Percentiles rank a stretch among this genome's conserved stretches.
Conservation (phyloP, 805 yeast species). For the Saccharomycopsis sp. region DNA sequence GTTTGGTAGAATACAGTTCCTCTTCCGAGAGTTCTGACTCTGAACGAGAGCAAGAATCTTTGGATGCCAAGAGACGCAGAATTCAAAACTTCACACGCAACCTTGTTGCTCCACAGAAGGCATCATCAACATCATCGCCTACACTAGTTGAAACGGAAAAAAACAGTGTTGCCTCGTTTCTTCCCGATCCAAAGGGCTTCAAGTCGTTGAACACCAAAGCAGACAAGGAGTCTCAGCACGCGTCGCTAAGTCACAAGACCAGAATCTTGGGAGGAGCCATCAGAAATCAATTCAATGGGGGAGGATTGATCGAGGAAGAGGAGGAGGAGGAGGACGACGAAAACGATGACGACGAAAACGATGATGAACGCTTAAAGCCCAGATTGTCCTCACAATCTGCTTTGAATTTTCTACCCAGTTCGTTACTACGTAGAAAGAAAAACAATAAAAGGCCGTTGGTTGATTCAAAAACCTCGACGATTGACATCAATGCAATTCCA, state of each 20-base stretch:
- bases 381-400: background rate
- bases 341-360: slow-evolving; percentile 5
- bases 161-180: slow-evolving; percentile 1
- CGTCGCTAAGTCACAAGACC: background rate
- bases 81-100: background rate
- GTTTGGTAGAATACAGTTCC: background rate
- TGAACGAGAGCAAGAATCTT: slow-evolving; percentile 3
- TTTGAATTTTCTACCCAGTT: slow-evolving; percentile 11
- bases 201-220: background rate
- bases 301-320: slow-evolving; percentile 16
- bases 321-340: background rate
- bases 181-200: slow-evolving; percentile 1
- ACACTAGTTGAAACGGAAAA: background rate
- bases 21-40: background rate
- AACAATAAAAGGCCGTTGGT: background rate
- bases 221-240: background rate
- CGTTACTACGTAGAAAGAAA: slow-evolving; percentile 8
- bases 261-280: slow-evolving; percentile 23
- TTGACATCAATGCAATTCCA: too few relatives aligned
- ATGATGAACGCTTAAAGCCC: background rate
- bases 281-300: slow-evolving; percentile 24
- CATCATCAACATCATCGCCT: background rate
- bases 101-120: too few relatives aligned
- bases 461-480: background rate
- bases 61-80: slow-evolving; percentile 4